Evolutionary conservation across 1,284 basidiomycete genomes (phyloP).

Genomic region (Wolfiporia cocos): DNA sequence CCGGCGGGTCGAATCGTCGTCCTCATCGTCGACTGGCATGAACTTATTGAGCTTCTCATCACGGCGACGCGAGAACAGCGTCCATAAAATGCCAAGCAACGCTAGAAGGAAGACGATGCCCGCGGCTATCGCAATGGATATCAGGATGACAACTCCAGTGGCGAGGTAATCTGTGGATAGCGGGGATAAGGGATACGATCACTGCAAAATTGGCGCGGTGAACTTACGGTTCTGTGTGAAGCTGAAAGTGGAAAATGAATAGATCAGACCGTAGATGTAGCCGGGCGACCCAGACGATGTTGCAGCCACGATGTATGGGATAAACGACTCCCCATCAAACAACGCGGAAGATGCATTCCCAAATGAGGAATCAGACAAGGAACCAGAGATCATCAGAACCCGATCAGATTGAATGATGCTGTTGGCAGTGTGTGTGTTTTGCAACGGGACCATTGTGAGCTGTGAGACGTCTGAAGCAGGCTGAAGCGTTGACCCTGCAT

Average conservation of each 20-base stretch:
- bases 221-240: constrained; percentile 68
- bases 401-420: constrained; percentile 79
- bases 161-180: constrained; percentile 89
- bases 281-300: constrained; percentile 68
- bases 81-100: constrained; percentile 85
- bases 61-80: constrained; percentile 74
- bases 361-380: constrained; percentile 61
- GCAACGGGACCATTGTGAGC: constrained; percentile 86
- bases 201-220: too few species aligned
- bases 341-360: constrained; percentile 82
- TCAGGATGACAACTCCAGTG: constrained; percentile 90
- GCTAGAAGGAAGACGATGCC: constrained; percentile 92
- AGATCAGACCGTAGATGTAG: constrained; percentile 75
- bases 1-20: constrained; percentile 68
- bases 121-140: constrained; percentile 94
- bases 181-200: too few species aligned
- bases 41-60: constrained; percentile 62
- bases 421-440: constrained; percentile 65
- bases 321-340: constrained; percentile 81
- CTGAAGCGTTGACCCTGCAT: constrained; percentile 47
- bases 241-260: constrained; percentile 71
- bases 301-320: constrained; percentile 79
- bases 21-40: constrained; percentile 53
- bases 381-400: constrained; percentile 87
- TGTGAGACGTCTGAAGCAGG: constrained; percentile 67